These are phyloP conservation scores for Mycena filopes DNA, from an alignment of 768 basidiomycete species.

Conservation along the genomic window DNA sequence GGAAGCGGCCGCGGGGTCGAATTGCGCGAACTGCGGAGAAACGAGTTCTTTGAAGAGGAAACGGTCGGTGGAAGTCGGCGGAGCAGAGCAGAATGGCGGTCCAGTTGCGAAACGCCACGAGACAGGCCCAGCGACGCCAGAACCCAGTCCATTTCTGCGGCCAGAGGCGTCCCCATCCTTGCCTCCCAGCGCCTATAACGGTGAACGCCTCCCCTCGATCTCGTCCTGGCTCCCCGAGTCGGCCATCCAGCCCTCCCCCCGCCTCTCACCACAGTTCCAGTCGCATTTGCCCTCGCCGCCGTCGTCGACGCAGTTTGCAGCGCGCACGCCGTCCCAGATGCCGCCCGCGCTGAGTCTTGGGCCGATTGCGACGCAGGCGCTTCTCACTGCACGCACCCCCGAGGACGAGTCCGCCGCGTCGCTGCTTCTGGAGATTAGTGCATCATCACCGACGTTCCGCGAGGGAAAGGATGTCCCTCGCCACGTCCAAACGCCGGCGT, in stretches of 20 bases:
- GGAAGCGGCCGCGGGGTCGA: constrained; percentile 46
- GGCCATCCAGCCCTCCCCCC: constrained; percentile 33
- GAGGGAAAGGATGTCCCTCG: constrained; percentile 17
- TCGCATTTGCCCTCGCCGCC: constrained; percentile 67
- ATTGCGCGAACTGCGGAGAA: constrained; percentile 40
- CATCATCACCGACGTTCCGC: constrained; percentile 47
- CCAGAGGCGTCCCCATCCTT: constrained; percentile 21
- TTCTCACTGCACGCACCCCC: constrained; percentile 51
- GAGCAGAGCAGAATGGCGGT: constrained; percentile 7
- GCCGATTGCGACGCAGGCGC: constrained; percentile 32
- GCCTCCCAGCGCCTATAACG: constrained; percentile 22
- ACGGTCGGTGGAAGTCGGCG: constrained; percentile 9
- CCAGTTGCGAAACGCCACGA: constrained; percentile 13
- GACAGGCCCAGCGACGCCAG: constrained; percentile 8
- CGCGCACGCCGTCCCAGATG: constrained; percentile 43
- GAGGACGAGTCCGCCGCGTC: constrained; percentile 81
- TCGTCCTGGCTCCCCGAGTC: constrained; percentile 71
- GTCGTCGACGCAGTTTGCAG: constrained; percentile 61
- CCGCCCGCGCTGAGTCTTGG: constrained; percentile 57
- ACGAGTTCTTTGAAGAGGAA: constrained; percentile 32
- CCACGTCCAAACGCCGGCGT: constrained; percentile 46
- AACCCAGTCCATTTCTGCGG: constrained; percentile 13
- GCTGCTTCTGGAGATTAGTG: constrained; percentile 71
- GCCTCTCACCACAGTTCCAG: constrained; percentile 28
- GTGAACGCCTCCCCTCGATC: constrained; percentile 69